These are phyloP conservation scores for Benincasa hispida DNA, from an alignment of 306 rosid genomes.

Conservation along the genomic window DNA sequence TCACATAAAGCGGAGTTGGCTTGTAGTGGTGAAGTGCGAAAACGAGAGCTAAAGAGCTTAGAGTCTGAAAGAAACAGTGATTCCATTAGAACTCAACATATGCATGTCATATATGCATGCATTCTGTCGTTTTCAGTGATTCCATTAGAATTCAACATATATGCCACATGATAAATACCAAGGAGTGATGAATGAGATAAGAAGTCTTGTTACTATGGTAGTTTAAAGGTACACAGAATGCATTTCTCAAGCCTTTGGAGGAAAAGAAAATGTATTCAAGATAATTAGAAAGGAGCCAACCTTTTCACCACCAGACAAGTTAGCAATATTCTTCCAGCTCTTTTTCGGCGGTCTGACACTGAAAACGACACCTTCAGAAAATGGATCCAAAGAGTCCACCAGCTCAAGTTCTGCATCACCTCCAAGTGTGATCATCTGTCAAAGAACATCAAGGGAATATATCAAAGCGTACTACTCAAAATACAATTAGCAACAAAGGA, in stretches of 20 bases:
- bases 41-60: conserved; percentile 94
- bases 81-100: not conserved
- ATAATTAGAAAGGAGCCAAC: conserved; percentile 15
- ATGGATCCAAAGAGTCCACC: conserved; percentile 95
- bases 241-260: not conserved
- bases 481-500: not conserved
- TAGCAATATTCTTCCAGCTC: conserved; percentile 98
- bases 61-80: conserved; percentile 50
- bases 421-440: conserved; percentile 95
- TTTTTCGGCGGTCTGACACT: conserved; percentile 97
- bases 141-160: not conserved
- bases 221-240: not conserved
- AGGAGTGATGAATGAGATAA: not conserved
- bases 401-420: conserved; percentile 98
- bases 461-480: not conserved
- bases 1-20: conserved; percentile 93
- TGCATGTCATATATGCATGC: no score
- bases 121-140: no score
- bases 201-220: not conserved
- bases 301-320: conserved; percentile 99
- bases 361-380: conserved; percentile 96
- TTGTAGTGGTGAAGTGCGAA: conserved; percentile 97
- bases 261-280: not conserved
- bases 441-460: conserved; percentile 1
- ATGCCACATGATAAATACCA: not conserved